These are phyloP conservation scores for Tuber aestivum DNA, from an alignment of 495 filamentous ascomycete genomes.

Conservation along the genomic window DNA sequence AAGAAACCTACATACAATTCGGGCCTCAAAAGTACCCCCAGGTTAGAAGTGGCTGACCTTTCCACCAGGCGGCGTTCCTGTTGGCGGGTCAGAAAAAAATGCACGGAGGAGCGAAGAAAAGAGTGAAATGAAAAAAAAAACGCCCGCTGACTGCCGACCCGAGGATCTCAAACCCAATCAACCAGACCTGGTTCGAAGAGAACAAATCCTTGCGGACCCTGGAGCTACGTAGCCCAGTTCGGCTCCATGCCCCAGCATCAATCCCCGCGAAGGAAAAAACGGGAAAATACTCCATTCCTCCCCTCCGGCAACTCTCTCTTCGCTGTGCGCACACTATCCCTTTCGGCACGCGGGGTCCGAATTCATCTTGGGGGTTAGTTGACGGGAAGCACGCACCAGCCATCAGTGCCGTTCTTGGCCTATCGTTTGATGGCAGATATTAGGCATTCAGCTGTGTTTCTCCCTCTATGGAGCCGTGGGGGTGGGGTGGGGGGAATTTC, in stretches of 20 bases:
- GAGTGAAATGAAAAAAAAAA: not conserved
- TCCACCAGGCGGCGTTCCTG: not conserved
- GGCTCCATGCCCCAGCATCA: not conserved
- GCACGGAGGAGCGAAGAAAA: not conserved
- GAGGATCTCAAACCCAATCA: slow-evolving; percentile 20
- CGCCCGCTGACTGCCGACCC: slow-evolving; percentile 16
- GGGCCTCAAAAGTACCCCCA: not conserved
- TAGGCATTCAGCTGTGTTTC: not conserved
- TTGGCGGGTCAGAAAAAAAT: not conserved
- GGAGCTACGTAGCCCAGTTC: not conserved
- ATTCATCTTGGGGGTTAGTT: not conserved
- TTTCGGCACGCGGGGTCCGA: not conserved
- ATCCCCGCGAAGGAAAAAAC: not conserved
- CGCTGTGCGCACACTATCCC: not conserved
- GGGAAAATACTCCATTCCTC: not conserved
- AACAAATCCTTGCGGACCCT: not conserved
- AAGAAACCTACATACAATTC: not conserved
- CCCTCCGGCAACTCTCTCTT: not conserved
- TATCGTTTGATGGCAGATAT: not conserved
- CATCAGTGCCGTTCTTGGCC: not conserved
- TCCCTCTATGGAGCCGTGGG: not conserved
- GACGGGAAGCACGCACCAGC: not conserved
- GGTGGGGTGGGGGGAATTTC: not conserved
- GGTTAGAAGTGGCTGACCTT: not conserved
- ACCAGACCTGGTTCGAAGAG: slow-evolving; percentile 28